Base-by-base conservation (phyloP, 805 yeast species). In the Suhomyces prunicola region DNA sequence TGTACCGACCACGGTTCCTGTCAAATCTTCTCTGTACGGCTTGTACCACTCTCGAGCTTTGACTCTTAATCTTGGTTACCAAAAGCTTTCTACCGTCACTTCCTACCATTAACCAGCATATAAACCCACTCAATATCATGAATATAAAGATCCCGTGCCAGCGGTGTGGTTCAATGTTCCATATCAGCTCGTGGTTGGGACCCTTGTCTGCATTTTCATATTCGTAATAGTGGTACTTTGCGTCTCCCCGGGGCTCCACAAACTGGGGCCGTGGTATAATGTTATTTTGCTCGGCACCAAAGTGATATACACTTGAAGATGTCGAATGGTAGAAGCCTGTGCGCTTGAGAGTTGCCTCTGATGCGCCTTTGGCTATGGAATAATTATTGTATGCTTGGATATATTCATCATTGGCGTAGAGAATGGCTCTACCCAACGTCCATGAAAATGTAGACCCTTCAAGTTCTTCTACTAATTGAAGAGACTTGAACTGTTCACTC, bases 351-450 rank as follows among this genome's bases (percentile, higher is more conserved):
- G 74, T 62, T 8, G 42, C 22, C 23, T 39, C 24, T 10, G 42
- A 39, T 7, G 17, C 19, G 24, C 24, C 42, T 39, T 39, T n/a
- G 24, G 42, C 42, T 17, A 17, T 39, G 1, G 42, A 17, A 45
- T 57, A 62, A 52, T 72, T 74, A 54, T 71, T 72, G 59, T 61
- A 77, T 3, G 74, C 80, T 54, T 62, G 76, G 33, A 70, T 69
- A 54, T 76, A 76, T 68, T 81, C 88, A 64, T 74, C 83, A 55
- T 76, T 78, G 3, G 87, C 81, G 61, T 86, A 86, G 22, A 86
- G 65, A 8, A 86, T 64, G 1, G 90, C 90, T 35, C 85, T 66
- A 5, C 86, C 86, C 48, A 79, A 61, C 5, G 85, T 81, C 86
- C 86, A 82, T 1, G 83, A 74, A 52, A 78, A 80, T 2, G 76